Base-by-base conservation (phyloP, 768 basidiomycete genomes). In the Tricholoma terreum region DNA sequence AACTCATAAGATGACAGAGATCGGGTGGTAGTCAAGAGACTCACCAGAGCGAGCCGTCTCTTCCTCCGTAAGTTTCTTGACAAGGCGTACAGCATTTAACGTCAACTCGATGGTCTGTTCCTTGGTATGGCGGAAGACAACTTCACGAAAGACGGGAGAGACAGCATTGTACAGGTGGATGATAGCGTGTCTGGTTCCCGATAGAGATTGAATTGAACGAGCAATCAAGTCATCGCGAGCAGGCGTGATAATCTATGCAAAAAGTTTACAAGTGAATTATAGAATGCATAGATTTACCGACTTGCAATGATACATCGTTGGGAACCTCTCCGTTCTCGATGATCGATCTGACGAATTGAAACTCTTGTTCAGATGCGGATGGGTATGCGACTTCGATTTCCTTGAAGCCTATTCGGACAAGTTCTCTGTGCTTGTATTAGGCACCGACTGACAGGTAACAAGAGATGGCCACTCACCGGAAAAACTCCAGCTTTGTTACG, bases 111-210 rank as follows among this genome's bases (percentile, higher is more conserved):
- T 75, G 10, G 91, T 92, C 70, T 91, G 82, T 60, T 87, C 83
- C 68, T 85, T 80, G 24, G 86, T 78, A 70, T 90, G 87, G 61
- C 83, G 82, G 76, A 92, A 92, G 19, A 92, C 91, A 61, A 91
- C 87, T 53, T 82, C 76, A 57, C 90, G 84, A 79, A 92, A 92
- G 52, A 84, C 75, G 50, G 86, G 82, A 12, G 82, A 87, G 15
- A 87, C 87, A 31, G 90, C 91, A 67, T 92, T 92, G 76, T 92
- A 92, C 80, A 92, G 89, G 73, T 92, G 90, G 52, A 92, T 84
- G 72, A 92, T 91, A 58, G 86, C 90, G 61, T 83, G 78, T 61
- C 86, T 90, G 38, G 84, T 77, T 30, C 90, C 91, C 24, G 82
- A 81, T n/a, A 90, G 77, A n/a, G 87, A 72, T 30, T 85, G 85